Conservation (phyloP, 208 protist species). For the Leishmania arabica region DNA sequence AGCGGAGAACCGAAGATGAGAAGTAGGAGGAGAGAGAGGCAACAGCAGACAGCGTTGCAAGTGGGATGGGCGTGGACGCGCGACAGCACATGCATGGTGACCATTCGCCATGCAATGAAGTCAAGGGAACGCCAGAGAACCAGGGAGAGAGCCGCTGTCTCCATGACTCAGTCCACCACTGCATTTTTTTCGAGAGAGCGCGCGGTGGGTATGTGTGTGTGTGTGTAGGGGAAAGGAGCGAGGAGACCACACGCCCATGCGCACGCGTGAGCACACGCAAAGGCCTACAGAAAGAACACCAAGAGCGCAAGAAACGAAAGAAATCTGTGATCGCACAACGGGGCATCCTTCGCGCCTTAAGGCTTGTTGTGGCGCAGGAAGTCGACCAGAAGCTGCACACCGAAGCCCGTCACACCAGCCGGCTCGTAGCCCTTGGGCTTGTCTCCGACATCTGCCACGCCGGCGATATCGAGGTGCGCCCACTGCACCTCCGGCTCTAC, state of each 20-base stretch:
- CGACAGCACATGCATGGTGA: background rate
- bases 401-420: slow-evolving; percentile 78
- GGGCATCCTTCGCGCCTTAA: background rate
- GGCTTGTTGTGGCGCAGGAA: slow-evolving; percentile 49
- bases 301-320: background rate
- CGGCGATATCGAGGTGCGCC: slow-evolving; percentile 89
- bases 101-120: background rate
- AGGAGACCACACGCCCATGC: background rate
- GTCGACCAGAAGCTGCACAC: slow-evolving; percentile 84
- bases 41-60: background rate
- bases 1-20: background rate
- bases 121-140: background rate
- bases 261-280: background rate
- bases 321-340: background rate
- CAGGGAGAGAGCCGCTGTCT: background rate
- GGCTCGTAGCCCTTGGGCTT: slow-evolving; percentile 70
- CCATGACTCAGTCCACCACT: background rate
- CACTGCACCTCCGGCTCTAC: slow-evolving; percentile 58
- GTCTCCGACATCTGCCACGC: slow-evolving; percentile 60
- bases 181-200: background rate
- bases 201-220: background rate
- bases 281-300: background rate
- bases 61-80: background rate
- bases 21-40: background rate
- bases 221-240: background rate